phyloP scores from a whole-genome alignment of 257 asterid genomes.

The Echium plantagineum region DNA sequence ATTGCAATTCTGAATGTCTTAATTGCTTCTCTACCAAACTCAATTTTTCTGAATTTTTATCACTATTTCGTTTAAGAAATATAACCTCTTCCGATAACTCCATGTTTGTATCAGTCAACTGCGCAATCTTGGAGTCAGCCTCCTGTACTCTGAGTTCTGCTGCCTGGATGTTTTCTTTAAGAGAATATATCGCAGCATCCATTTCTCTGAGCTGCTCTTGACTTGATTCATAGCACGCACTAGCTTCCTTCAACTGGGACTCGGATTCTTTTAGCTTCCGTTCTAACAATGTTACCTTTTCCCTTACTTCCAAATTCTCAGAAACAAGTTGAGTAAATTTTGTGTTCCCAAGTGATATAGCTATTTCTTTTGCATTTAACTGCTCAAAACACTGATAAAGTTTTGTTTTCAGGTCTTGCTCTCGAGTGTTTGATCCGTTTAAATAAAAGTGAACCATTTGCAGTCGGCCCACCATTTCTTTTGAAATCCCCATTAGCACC shows the following conservation, averaged over 20 bases:
- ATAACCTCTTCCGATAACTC: constrained; percentile 69
- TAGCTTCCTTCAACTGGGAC: constrained; percentile 20
- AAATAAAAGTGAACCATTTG: constrained; percentile 25
- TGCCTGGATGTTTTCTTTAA: constrained; percentile 23
- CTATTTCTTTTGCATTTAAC: constrained; percentile 32
- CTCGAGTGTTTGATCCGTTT: constrained; percentile 28
- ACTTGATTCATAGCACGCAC: constrained; percentile 1
- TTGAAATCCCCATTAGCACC: constrained; percentile 68
- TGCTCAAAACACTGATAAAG: constrained; percentile 33
- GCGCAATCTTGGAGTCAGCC: constrained; percentile 32
- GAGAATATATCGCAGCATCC: constrained; percentile 30
- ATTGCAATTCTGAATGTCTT: constrained; percentile 49
- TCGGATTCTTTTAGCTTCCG: constrained; percentile 28
- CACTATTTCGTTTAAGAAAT: constrained; percentile 56
- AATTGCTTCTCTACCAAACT: constrained; percentile 59
- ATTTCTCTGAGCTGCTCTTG: constrained; percentile 28
- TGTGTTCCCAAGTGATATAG: constrained; percentile 31
- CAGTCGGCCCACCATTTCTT: constrained; percentile 47
- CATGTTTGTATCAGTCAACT: constrained; percentile 57
- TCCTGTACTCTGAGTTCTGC: constrained; percentile 23
- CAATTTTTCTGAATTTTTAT: constrained; percentile 40
- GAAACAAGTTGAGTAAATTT: constrained; percentile 21
- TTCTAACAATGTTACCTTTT: constrained; percentile 36
- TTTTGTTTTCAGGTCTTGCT: constrained; percentile 25
- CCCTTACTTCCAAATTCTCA: constrained; percentile 48